Evolutionary conservation across 148 eudicot genomes (phyloP), one percentile per base, ranked within the genome.

Genomic region (Amaranthus cruentus): DNA sequence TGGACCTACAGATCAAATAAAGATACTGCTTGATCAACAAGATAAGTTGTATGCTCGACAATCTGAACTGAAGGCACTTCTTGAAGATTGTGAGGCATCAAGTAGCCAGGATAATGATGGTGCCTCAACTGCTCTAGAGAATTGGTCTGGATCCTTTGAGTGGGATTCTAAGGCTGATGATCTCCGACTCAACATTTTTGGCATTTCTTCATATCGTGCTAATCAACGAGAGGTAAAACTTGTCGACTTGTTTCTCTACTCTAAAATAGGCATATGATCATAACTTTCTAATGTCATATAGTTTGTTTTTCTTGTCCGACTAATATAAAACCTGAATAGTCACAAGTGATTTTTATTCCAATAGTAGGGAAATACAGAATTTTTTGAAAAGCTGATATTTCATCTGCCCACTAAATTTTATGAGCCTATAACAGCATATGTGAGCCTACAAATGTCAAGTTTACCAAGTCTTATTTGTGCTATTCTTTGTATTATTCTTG

Each of bases 151-250:
- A 55, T 69, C 87, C 28, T 96, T 96, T 86, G 88, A 73, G 55
- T 96, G 99, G 99, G 99, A 96, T 79, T 83, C 91, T 71, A 81
- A 74, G 76, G 99, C 92, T 75, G 90, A 85, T 70, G 96, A 96
- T 83, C 58, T 87, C 55, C 84, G 90, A 66, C 85, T 96, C 71
- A 96, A 96, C 74, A 80, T 92, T 49, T 96, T 90, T 78, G 96
- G 99, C 76, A 88, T 96, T 75, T 79, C 97, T 62, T 74, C 85
- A 6, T 96, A 90, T 72, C 99, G 97, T 53, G 94, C 94, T 61
- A 92, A 96, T 81, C 99, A 96, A 79, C 87, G 88, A n/a, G 99
- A 96, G 96, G 99, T 95, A 58, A 80, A 80, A 52, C 50, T 49
- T 55, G 65, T 85, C 54, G 58, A 44, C 52, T 48, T 68, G 51